Conservation (phyloP, 1,284 basidiomycete species). For the Ustilago bromivora region DNA sequence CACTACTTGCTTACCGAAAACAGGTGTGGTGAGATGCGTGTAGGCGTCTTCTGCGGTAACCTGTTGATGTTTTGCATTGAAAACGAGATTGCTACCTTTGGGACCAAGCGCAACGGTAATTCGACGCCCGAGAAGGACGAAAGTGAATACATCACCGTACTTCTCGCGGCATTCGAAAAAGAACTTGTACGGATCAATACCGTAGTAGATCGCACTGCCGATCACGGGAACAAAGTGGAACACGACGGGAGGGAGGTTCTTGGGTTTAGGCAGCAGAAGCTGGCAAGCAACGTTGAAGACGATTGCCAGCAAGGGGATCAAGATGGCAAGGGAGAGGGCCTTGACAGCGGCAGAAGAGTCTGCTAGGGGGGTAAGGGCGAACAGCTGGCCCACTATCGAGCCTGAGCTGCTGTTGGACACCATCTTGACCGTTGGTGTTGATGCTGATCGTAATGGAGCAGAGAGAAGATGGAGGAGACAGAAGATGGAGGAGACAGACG, state of each 20-base stretch:
- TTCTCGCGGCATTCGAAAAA: conserved; percentile 82
- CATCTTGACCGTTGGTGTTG: neutral
- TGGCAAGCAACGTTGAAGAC: conserved; percentile 75
- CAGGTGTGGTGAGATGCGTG: conserved; percentile 72
- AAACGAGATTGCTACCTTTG: conserved; percentile 92
- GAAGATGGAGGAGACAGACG: neutral
- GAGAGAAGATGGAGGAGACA: neutral
- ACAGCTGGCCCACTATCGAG: conserved; percentile 38
- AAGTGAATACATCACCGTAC: conserved; percentile 84
- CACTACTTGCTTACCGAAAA: conserved; percentile 95
- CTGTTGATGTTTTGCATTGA: conserved; percentile 91
- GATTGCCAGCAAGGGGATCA: conserved; percentile 67
- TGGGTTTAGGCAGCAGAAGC: conserved; percentile 55
- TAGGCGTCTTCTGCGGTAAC: conserved; percentile 98
- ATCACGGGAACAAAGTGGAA: conserved; percentile 83
- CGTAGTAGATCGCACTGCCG: conserved; percentile 80
- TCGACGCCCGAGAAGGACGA: conserved; percentile 81
- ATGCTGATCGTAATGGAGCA: neutral
- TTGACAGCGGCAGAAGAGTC: conserved; percentile 21
- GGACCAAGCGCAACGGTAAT: conserved; percentile 92
- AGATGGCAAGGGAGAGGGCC: conserved; percentile 24
- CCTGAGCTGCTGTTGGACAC: neutral
- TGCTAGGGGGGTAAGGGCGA: conserved; percentile 38
- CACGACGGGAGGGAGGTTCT: conserved; percentile 77
- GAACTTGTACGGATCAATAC: conserved; percentile 83